These are phyloP conservation scores for Sarcocystis neurona DNA, from an alignment of 169 alveolate species.

Conservation along the genomic window DNA sequence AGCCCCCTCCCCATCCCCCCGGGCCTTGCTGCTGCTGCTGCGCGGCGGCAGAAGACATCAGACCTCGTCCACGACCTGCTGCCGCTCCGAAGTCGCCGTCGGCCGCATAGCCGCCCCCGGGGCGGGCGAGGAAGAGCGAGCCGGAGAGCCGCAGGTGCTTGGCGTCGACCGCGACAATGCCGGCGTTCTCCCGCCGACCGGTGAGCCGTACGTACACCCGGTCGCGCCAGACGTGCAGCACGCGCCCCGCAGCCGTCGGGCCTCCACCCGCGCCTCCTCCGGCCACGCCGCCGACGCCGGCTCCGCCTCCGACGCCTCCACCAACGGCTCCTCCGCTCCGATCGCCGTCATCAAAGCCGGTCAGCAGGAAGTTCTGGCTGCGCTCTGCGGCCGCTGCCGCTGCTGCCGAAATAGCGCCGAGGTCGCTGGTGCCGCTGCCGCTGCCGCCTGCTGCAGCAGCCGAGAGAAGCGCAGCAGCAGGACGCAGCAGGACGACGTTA, in stretches of 20 bases:
- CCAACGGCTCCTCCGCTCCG: no score
- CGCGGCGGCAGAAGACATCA: no score
- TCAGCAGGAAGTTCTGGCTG: no score
- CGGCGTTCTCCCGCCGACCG: constrained; percentile 16
- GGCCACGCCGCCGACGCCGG: background rate
- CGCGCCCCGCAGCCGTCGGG: background rate
- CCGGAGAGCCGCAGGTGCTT: constrained; percentile 13
- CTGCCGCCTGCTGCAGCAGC: background rate
- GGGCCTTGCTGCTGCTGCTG: constrained; percentile 19
- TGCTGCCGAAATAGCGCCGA: background rate
- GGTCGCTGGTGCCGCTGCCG: background rate
- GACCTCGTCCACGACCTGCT: constrained; percentile 10
- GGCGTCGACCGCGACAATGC: constrained; percentile 39
- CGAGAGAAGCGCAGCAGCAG: background rate
- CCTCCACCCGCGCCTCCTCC: constrained; percentile 7
- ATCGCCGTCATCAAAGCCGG: no score
- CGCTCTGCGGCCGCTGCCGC: no score
- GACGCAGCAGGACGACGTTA: background rate
- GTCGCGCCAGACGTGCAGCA: constrained; percentile 35
- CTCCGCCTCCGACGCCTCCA: background rate
- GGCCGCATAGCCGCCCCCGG: background rate
- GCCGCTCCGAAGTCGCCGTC: constrained; percentile 18
- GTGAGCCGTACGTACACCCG: background rate
- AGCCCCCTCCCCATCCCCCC: constrained; percentile 20
- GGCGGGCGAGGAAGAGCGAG: background rate